Evolutionary conservation across 2,329 filamentous ascomycete genomes (phyloP), one percentile per base, ranked within the genome.

Genomic region (Sodiomyces alkalinus): DNA sequence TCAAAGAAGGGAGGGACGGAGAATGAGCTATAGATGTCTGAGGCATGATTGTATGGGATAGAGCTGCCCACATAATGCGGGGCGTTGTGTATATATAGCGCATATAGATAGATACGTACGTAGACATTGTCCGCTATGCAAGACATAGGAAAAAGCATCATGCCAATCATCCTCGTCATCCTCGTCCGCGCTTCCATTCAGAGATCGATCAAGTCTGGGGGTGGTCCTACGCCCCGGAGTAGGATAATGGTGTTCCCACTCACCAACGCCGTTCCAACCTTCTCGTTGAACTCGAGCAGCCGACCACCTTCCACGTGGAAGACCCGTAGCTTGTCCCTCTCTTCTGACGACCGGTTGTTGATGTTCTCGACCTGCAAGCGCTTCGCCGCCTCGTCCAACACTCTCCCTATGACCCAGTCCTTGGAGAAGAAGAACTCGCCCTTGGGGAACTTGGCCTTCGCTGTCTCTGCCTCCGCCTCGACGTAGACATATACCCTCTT

Each of bases 281-380:
- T 86, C 53, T 94, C 86, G 15, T 68, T 74, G 44, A 92, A 98
- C 34, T 90, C 86, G 37, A 98, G 52, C 36, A 98, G 51, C 33
- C 83, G 62, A 0, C 90, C 90, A 0, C 79, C 81, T 47, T 98
- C 86, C 1, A 98, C 81, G 48, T 96, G 86, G 45, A 93, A 98
- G 0, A 98, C 74, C 7, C 90, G 60, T 39, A 98, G 50, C 51
- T 79, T 79, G 33, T 85, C 76, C 47, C 79, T 74, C 56, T 92
- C 82, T 9, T 76, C 67, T 3, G 66, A 68, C 1, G 72, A 75
- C 41, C 78, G 65, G 43, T 92, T 92, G 46, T 92, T 92, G 37
- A 87, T 53, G 40, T 92, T 92, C 44, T 80, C 67, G 7, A 92
- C 74, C 54, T 87, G 80, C 33, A 92, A 49, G 32, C 68, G 68